phyloP scores from a whole-genome alignment of 805 yeast species.

The Yarrowia deformans region DNA sequence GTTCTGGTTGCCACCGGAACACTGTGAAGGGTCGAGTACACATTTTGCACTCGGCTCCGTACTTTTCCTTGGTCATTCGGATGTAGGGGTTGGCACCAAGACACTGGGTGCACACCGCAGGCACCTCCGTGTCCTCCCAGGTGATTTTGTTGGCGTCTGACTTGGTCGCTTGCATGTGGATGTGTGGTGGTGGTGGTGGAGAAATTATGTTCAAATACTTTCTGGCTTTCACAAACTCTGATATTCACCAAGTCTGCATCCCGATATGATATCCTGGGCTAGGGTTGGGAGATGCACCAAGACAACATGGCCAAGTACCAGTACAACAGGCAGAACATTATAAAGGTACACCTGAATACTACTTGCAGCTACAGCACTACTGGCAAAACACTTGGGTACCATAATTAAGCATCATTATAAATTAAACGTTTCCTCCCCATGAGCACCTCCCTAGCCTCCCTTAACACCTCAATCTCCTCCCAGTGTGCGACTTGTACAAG shows the following conservation, averaged over 20 bases:
- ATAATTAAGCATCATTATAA: conserved; percentile 1
- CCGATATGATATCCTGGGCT: background rate
- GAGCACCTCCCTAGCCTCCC: background rate
- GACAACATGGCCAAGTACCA: too few species aligned
- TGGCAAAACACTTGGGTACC: too few species aligned
- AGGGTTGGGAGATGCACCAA: conserved; percentile 10
- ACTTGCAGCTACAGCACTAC: background rate
- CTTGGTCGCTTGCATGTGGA: conserved; percentile 43
- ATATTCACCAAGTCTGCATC: background rate
- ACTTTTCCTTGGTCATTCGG: conserved; percentile 71
- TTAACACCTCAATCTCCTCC: background rate
- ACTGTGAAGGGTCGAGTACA: conserved; percentile 87
- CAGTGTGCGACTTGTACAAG: background rate
- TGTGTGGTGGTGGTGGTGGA: conserved; percentile 12
- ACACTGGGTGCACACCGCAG: conserved; percentile 77
- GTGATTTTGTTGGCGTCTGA: conserved; percentile 50
- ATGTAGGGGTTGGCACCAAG: conserved; percentile 70
- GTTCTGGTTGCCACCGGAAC: conserved; percentile 71
- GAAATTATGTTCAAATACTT: conserved; percentile 4
- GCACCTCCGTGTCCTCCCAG: conserved; percentile 55
- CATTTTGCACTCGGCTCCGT: conserved; percentile 82
- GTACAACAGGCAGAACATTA: background rate
- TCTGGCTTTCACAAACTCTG: conserved; percentile 3
- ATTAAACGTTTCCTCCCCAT: conserved; percentile 1
- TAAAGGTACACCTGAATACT: too few species aligned